Evolutionary conservation across 805 yeast species (phyloP).

Genomic region (Priceomyces carsonii): DNA sequence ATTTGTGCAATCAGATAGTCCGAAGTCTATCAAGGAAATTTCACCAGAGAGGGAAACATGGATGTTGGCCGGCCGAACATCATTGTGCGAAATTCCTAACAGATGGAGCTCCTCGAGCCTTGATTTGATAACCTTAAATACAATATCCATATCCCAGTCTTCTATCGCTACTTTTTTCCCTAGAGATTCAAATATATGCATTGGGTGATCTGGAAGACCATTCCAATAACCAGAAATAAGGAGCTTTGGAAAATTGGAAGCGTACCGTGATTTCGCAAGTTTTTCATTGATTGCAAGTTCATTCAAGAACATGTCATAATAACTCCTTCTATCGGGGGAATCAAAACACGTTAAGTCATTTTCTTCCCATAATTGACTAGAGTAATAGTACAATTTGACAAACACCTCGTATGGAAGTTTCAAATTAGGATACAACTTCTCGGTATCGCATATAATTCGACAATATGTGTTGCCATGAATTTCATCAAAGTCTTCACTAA

Average conservation of each 20-base stretch:
- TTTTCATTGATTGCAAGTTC: constrained; percentile 3
- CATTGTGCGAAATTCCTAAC: constrained; percentile 4
- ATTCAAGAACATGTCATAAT: not conserved
- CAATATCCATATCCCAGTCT: constrained; percentile 1
- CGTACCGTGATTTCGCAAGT: constrained; percentile 3
- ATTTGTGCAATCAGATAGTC: constrained; percentile 4
- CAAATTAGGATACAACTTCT: not conserved
- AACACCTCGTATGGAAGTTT: constrained; percentile 1
- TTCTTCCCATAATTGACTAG: not conserved
- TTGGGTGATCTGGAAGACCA: constrained; percentile 2
- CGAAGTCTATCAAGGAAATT: constrained; percentile 4
- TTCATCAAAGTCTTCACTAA: not conserved
- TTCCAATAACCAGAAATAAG: constrained; percentile 6
- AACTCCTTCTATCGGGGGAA: not conserved
- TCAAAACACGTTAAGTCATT: not conserved
- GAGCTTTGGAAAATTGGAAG: constrained; percentile 4
- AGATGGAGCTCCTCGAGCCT: constrained; percentile 4
- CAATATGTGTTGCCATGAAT: constrained; percentile 4
- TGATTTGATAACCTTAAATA: constrained; percentile 1
- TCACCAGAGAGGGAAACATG: constrained; percentile 4
- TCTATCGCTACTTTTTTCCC: not conserved
- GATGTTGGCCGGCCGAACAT: constrained; percentile 3
- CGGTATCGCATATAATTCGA: constrained; percentile 1
- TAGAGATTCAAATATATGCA: constrained; percentile 4
- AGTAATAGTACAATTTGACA: constrained; percentile 4